Base-by-base conservation (phyloP, 768 basidiomycete genomes). In the Tremella mesenterica region DNA sequence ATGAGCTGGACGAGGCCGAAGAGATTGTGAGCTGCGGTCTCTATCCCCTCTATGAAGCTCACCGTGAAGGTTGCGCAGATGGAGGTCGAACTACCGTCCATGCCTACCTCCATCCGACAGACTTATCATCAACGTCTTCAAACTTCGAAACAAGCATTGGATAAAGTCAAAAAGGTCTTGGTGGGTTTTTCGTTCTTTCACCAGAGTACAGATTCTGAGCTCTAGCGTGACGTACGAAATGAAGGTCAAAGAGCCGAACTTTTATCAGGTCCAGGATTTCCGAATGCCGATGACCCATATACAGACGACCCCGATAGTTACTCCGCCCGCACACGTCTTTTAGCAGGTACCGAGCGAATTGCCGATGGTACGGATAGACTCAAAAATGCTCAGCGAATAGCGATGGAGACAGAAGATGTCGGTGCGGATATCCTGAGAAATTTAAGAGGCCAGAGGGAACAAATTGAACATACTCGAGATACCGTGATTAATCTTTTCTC, bases 1-100 rank as follows among this genome's bases (percentile, higher is more conserved):
- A 91, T 81, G 93, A 97, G 70, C 77, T 99, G 4, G 95, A 99
- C 71, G 95, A 99, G 74, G 93, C 92, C 0, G 92, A 95, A 62
- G 95, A 97, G 78, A 90, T 96, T 81, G 92, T 85, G 65, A 44
- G 81, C 25, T 29, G 67, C 23, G 25, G 1, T 44, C 38, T 1
- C 26, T 8, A n/a, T 28, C 13, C 18, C 1, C n/a, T n/a, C 38
- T 44, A 23, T 44, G 20, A 18, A 18, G 29, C 46, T 47, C 34
- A 45, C 23, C 7, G 2, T 30, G 3, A 61, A 97, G 93, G 81
- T 96, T 60, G 90, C 90, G 44, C 95, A 99, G 81, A 95, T 99
- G 93, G 93, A 96, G 76, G 85, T 99, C 53, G 95, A 99, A 76
- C 84, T 93, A 6, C 90, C 91, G 64, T 86, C 88, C 10, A 90